Base-by-base conservation (phyloP, 371 early-diverging fungal species). In the Lichtheimia corymbifera region DNA sequence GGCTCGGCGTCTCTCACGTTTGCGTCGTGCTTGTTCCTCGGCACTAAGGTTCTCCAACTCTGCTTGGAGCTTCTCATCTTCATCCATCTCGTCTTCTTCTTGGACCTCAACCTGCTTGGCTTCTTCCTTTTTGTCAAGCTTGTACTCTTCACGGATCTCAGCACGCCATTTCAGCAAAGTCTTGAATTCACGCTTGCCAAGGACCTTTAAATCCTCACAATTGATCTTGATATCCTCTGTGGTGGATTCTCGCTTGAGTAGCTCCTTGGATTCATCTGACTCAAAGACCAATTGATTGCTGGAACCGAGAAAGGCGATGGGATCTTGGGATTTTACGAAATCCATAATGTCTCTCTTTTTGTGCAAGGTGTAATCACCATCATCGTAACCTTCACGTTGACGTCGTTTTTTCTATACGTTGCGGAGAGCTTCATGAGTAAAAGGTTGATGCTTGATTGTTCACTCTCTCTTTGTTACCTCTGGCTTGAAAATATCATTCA, bases 311-410 rank as follows among this genome's bases (percentile, higher is more conserved):
- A 90, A 71, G 30, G 74, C 72, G 9, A 95, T 83, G 27, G 95
- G 94, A 56, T 96, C 97, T 20, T 79, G 70, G 57, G 89, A 64
- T 51, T 72, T 76, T 52, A 97, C 83, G 66, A 95, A 96, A 28
- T 95, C 91, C 78, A 86, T 82, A 42, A 86, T 88, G 58, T 87
- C 86, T 22, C 76, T 65, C 13, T 80, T 77, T 59, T 90, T 88
- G 82, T 89, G 89, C 62, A 95, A 81, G 5, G 91, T 93, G 68
- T 92, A 91, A 71, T 94, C 89, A 52, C 94, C 96, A 65, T 97
- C 97, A 58, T 92, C 97, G 79, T 98, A 98, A 76, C 97, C 99
- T 60, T 95, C 96, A 77, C 98, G 87, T 56, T 96, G 93, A 61
- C 97, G 84, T 59, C 80, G 82, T 58, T 89, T 84, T 82, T 97